These are phyloP conservation scores for Luvunga scandens DNA, from an alignment of 345 rosid species.

Conservation along the genomic window DNA sequence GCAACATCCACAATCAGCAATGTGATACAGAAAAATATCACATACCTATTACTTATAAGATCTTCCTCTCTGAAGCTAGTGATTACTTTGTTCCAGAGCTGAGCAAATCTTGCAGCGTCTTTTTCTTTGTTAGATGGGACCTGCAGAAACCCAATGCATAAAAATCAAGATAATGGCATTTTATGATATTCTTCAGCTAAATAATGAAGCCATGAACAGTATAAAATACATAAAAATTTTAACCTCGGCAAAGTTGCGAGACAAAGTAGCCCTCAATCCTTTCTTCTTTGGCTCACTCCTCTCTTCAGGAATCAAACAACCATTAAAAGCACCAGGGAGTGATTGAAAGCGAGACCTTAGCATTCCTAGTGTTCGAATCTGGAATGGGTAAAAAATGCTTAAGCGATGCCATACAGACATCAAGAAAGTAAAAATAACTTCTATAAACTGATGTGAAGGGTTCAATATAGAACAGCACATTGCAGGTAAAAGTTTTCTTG, in stretches of 20 bases:
- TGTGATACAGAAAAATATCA: slow-evolving; percentile 7
- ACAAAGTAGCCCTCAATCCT: slow-evolving; percentile 65
- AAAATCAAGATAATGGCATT: not conserved
- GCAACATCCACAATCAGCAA: slow-evolving; percentile 2
- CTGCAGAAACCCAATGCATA: slow-evolving; percentile 37
- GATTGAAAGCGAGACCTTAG: slow-evolving; percentile 92
- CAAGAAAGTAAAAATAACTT: not conserved
- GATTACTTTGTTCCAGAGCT: slow-evolving; percentile 95
- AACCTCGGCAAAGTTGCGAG: slow-evolving; percentile 58
- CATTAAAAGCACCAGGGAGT: slow-evolving; percentile 90
- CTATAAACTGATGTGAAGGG: not conserved
- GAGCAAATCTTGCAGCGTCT: slow-evolving; percentile 95
- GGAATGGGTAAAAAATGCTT: slow-evolving; percentile 21
- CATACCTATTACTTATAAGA: slow-evolving; percentile 76
- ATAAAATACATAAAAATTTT: not conserved
- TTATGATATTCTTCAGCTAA: not conserved
- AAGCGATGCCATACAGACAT: not conserved
- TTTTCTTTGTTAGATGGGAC: slow-evolving; percentile 58
- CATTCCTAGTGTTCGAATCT: slow-evolving; percentile 99
- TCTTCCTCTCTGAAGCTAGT: slow-evolving; percentile 97
- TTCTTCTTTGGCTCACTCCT: slow-evolving; percentile 60
- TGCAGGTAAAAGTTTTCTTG: not conserved
- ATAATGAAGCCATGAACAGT: not conserved
- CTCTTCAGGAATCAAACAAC: slow-evolving; percentile 71
- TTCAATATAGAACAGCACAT: not conserved